These are phyloP conservation scores for Bacterosira constricta DNA, from an alignment of 108 stramenopile genomes.

Conservation along the genomic window DNA sequence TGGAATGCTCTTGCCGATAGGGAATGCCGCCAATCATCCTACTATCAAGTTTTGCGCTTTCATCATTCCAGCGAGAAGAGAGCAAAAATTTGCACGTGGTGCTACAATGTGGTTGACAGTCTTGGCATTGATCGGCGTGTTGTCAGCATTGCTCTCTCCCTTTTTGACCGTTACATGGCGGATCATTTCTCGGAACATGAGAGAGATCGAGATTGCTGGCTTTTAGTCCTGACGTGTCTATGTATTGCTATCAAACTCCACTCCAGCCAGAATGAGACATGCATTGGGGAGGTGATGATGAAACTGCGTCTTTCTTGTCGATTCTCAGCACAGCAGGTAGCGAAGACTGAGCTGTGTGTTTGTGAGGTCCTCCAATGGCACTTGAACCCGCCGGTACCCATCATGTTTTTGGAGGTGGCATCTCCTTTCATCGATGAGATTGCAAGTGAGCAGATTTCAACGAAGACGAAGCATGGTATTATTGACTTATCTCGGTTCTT, in stretches of 20 bases:
- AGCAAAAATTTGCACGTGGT: background rate
- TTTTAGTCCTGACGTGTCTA: background rate
- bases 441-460: background rate
- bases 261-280: too few species aligned
- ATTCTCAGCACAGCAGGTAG: too few species aligned
- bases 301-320: too few species aligned
- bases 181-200: too few species aligned
- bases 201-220: background rate
- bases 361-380: constrained; percentile 16
- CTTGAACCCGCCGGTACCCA: constrained; percentile 24
- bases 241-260: background rate
- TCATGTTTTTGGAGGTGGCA: constrained; percentile 10
- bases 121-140: background rate
- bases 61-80: background rate
- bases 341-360: constrained; percentile 19
- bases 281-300: too few species aligned
- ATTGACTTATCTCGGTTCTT: constrained; percentile 6
- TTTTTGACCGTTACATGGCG: background rate
- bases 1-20: background rate
- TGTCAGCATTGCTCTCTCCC: background rate
- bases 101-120: background rate
- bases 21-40: background rate
- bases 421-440: background rate
- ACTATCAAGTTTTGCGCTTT: background rate
- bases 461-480: background rate